These are phyloP conservation scores for Carex sylvatica DNA, from an alignment of 202 grass and related monocot species.

Conservation along the genomic window DNA sequence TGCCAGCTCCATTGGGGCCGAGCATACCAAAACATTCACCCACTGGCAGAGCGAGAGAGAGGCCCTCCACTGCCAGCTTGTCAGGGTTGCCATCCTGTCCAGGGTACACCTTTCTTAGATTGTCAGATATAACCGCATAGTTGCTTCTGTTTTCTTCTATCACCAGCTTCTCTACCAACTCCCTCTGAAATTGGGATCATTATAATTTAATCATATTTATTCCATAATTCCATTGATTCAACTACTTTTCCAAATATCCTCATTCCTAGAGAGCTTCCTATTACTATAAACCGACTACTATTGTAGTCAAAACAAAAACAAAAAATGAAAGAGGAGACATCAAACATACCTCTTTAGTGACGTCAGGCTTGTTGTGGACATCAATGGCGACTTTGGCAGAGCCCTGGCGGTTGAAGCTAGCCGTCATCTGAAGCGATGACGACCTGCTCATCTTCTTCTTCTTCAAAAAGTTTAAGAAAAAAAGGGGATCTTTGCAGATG, in stretches of 20 bases:
- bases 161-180: too few species aligned
- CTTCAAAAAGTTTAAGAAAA: conserved; percentile 50
- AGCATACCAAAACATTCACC: conserved; percentile 94
- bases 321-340: background rate
- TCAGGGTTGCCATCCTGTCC: conserved; percentile 59
- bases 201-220: too few species aligned
- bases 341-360: conserved; percentile 61
- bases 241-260: background rate
- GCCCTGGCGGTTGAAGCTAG: conserved; percentile 27
- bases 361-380: conserved; percentile 42
- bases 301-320: background rate
- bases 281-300: background rate
- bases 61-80: conserved; percentile 61
- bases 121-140: too few species aligned
- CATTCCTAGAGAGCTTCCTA: background rate
- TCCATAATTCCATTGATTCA: background rate
- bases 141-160: too few species aligned
- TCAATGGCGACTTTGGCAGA: conserved; percentile 47
- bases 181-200: too few species aligned
- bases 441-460: conserved; percentile 49
- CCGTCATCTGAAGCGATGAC: conserved; percentile 11
- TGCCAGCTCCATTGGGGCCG: conserved; percentile 82
- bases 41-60: conserved; percentile 66
- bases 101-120: too few species aligned
- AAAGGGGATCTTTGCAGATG: conserved; percentile 37